Evolutionary conservation across 176 grass and related monocot genomes (phyloP).

Genomic region (Avena atlantica): DNA sequence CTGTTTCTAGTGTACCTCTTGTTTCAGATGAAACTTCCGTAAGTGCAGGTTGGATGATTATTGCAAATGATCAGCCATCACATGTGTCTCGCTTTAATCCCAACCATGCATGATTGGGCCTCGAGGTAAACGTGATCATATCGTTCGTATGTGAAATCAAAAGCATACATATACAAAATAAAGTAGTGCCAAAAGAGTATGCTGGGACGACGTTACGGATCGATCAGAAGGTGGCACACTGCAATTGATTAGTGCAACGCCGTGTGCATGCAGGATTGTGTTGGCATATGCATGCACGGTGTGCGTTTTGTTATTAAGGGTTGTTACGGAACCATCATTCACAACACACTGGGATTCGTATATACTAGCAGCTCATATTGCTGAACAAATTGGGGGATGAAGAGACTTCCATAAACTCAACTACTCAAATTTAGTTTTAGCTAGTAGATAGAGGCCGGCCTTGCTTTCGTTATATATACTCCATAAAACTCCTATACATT

Average conservation of each 20-base stretch:
- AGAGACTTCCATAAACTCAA: too few species aligned
- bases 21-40: neutral
- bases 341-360: too few species aligned
- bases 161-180: neutral
- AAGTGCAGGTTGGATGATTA: neutral
- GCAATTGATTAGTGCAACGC: neutral
- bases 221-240: neutral
- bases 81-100: neutral
- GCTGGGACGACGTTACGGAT: neutral
- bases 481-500: neutral
- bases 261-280: neutral
- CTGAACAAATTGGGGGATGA: too few species aligned
- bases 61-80: neutral
- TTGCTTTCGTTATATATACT: too few species aligned
- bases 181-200: neutral
- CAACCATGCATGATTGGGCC: neutral
- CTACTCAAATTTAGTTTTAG: neutral
- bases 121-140: neutral
- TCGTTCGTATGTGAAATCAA: neutral
- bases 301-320: too few species aligned
- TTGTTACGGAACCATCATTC: neutral
- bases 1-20: neutral
- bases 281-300: too few species aligned
- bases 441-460: neutral
- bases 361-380: too few species aligned